Evolutionary conservation across 768 basidiomycete species (phyloP).

Genomic region (Boletus insuetus): DNA sequence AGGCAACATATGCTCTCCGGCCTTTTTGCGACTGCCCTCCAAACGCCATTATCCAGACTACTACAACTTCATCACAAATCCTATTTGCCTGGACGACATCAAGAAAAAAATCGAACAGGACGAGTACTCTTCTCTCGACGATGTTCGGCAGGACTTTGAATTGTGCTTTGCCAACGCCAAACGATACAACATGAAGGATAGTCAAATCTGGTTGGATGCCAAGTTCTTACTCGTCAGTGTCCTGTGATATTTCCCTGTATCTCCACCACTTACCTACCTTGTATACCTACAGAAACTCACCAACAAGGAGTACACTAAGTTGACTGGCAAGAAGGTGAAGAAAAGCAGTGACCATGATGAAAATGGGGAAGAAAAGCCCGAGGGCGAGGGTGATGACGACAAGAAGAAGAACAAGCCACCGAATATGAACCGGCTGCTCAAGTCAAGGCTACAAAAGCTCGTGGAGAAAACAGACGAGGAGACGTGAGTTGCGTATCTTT

Average conservation of each 20-base stretch:
- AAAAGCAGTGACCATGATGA: constrained; percentile 39
- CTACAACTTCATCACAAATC: constrained; percentile 72
- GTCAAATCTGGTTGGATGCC: constrained; percentile 79
- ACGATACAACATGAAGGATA: constrained; percentile 77
- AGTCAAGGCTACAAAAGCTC: constrained; percentile 67
- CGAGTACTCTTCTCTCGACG: constrained; percentile 60
- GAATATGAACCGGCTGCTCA: constrained; percentile 65
- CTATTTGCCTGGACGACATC: constrained; percentile 88
- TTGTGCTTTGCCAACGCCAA: constrained; percentile 80
- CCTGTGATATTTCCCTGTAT: background rate
- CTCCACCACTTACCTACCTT: constrained; percentile 1
- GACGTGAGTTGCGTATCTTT: constrained; percentile 43
- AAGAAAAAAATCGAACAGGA: constrained; percentile 68
- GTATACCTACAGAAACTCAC: constrained; percentile 42
- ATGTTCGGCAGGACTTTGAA: constrained; percentile 70
- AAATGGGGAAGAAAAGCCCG: constrained; percentile 39
- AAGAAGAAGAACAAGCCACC: constrained; percentile 52
- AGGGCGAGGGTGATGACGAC: constrained; percentile 45
- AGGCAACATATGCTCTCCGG: constrained; percentile 58
- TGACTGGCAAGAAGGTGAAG: constrained; percentile 42
- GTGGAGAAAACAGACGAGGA: constrained; percentile 66
- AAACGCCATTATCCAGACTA: constrained; percentile 84
- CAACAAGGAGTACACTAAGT: constrained; percentile 43
- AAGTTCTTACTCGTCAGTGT: constrained; percentile 70
- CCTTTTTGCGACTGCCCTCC: constrained; percentile 68